Conservation (phyloP, 1,139 yeast species). For the Saccharomyces uvarum region DNA sequence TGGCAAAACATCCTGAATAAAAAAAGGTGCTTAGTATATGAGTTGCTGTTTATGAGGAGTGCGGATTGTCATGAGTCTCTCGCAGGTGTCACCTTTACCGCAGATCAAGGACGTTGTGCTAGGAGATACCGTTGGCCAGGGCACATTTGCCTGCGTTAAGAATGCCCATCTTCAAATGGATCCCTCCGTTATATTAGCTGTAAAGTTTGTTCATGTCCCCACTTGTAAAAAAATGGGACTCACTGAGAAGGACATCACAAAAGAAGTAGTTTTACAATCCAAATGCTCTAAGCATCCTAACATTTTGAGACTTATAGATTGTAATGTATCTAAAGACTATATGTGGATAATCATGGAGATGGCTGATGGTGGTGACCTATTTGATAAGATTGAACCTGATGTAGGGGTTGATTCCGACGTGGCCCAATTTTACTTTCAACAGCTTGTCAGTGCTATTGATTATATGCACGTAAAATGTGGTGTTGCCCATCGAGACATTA, state of each 20-base stretch:
- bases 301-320: slow-evolving; percentile 45
- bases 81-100: slow-evolving; percentile 33
- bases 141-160: slow-evolving; percentile 41
- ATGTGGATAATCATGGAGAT: slow-evolving; percentile 58
- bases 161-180: slow-evolving; percentile 30
- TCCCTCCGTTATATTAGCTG: slow-evolving; percentile 39
- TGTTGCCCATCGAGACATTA: slow-evolving; percentile 81
- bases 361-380: slow-evolving; percentile 64
- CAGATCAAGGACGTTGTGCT: slow-evolving; percentile 32
- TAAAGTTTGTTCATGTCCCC: slow-evolving; percentile 48
- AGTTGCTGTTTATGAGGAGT: background rate
- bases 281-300: slow-evolving; percentile 52
- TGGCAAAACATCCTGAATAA: background rate
- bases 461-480: slow-evolving; percentile 57
- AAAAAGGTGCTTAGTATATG: background rate
- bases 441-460: slow-evolving; percentile 48
- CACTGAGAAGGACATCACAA: slow-evolving; percentile 40
- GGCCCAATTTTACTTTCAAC: slow-evolving; percentile 61
- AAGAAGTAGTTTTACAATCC: slow-evolving; percentile 49
- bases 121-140: slow-evolving; percentile 41
- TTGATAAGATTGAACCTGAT: slow-evolving; percentile 69
- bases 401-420: slow-evolving; percentile 58
- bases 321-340: slow-evolving; percentile 47
- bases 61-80: slow-evolving; percentile 14
- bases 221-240: slow-evolving; percentile 41